Percentiles rank a stretch among this genome's conserved stretches.
Conservation (phyloP, 495 filamentous ascomycete genomes). For the Barbatosphaeria neglecta region DNA sequence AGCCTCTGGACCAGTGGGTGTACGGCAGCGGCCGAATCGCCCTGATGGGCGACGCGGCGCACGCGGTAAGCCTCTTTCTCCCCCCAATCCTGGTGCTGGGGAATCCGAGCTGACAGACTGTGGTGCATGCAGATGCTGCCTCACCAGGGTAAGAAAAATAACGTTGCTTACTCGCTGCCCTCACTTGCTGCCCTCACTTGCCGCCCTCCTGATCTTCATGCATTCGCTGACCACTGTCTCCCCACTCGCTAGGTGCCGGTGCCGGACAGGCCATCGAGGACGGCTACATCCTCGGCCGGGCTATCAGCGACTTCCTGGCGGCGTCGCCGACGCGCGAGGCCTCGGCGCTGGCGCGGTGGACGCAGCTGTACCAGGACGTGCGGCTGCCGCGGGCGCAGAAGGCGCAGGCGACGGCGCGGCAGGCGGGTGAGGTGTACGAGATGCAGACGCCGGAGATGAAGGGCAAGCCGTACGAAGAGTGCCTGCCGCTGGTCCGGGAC, state of each 20-base stretch:
- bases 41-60: conserved; percentile 28
- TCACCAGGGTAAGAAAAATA: conserved; percentile 8
- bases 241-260: conserved; percentile 6
- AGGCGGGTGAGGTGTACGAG: conserved; percentile 24
- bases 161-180: no score
- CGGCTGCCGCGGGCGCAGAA: conserved; percentile 27
- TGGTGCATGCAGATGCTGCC: conserved; percentile 3
- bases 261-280: conserved; percentile 29
- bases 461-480: conserved; percentile 17
- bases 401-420: conserved; percentile 21
- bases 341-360: conserved; percentile 10
- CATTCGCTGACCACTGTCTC: background rate
- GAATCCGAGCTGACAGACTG: no score
- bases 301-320: conserved; percentile 16
- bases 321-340: background rate
- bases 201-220: conserved; percentile 5
- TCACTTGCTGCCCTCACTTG: no score
- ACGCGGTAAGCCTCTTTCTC: conserved; percentile 12
- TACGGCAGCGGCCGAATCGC: conserved; percentile 19
- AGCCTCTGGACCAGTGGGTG: conserved; percentile 22
- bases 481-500: conserved; percentile 14
- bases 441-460: conserved; percentile 20
- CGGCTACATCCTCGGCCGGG: conserved; percentile 24
- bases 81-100: conserved; percentile 15
- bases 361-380: conserved; percentile 27